These are phyloP conservation scores for Colletotrichum coccodes DNA, from an alignment of 2,329 filamentous ascomycete genomes.

Conservation along the genomic window DNA sequence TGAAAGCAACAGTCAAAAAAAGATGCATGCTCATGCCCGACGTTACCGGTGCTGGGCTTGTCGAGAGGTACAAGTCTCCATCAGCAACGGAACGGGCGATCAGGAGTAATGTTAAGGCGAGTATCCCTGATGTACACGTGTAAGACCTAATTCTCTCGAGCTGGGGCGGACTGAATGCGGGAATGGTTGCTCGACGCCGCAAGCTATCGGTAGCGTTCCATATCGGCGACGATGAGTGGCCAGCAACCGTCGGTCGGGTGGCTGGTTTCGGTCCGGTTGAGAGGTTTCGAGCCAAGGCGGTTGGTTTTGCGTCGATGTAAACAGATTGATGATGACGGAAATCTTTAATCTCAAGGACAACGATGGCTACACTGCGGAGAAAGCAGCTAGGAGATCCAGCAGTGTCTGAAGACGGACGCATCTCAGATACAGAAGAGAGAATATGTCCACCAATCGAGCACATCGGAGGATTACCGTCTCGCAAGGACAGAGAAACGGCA, in stretches of 20 bases:
- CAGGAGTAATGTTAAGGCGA: background rate
- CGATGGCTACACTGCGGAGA: background rate
- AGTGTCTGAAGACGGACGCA: background rate
- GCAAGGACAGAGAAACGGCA: background rate
- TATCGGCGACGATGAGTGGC: background rate
- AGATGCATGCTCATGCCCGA: background rate
- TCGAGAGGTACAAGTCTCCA: background rate
- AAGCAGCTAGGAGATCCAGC: background rate
- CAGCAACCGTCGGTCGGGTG: background rate
- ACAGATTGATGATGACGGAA: background rate
- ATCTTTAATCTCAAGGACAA: background rate
- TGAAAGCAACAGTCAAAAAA: conserved; percentile 6
- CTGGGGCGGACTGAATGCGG: background rate
- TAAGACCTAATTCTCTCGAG: background rate
- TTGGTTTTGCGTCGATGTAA: background rate
- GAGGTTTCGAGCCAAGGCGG: background rate
- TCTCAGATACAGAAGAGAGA: background rate
- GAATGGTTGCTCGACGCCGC: background rate
- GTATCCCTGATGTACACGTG: conserved; percentile 4
- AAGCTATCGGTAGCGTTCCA: conserved; percentile 1
- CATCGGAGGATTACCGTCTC: background rate
- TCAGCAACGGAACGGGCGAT: background rate
- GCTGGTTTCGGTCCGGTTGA: conserved; percentile 2
- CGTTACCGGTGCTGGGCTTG: background rate
- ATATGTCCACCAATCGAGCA: background rate